These are phyloP conservation scores for Vanrija humicola DNA, from an alignment of 1,284 basidiomycete species.

Conservation along the genomic window DNA sequence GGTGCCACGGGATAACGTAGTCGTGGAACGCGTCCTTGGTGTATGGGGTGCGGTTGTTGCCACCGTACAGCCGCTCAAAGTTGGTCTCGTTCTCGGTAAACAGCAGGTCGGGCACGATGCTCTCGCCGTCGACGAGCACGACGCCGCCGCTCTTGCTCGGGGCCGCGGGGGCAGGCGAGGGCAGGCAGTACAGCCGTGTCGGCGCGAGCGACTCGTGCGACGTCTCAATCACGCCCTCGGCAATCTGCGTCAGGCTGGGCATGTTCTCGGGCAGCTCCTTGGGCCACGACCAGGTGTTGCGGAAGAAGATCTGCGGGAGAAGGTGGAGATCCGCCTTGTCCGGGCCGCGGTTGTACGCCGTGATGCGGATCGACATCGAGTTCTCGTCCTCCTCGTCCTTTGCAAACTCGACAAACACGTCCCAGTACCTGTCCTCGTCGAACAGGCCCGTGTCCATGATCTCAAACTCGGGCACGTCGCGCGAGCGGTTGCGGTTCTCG, in stretches of 20 bases:
- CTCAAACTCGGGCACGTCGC: conserved; percentile 88
- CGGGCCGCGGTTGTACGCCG: conserved; percentile 92
- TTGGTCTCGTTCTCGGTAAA: conserved; percentile 99
- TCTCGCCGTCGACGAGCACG: conserved; percentile 59
- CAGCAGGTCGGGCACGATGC: conserved; percentile 73
- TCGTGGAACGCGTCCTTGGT: conserved; percentile 99
- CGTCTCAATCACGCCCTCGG: conserved; percentile 61
- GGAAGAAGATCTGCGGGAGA: conserved; percentile 93
- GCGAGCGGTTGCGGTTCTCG: conserved; percentile 75
- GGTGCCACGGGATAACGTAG: conserved; percentile 82
- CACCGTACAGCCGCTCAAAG: conserved; percentile 83
- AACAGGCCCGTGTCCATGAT: conserved; percentile 88
- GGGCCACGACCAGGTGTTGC: conserved; percentile 97
- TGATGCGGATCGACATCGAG: conserved; percentile 86
- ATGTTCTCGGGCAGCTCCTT: conserved; percentile 69
- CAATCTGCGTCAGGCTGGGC: conserved; percentile 60
- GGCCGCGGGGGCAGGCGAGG: conserved; percentile 83
- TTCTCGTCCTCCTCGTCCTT: conserved; percentile 92
- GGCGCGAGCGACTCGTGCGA: conserved; percentile 70
- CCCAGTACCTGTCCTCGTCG: conserved; percentile 94
- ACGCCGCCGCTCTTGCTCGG: conserved; percentile 57
- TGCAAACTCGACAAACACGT: conserved; percentile 79
- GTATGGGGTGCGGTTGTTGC: conserved; percentile 72
- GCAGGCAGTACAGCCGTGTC: conserved; percentile 81
- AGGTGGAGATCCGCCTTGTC: conserved; percentile 93